Evolutionary conservation across 495 filamentous ascomycete species (phyloP), one percentile per base, ranked within the genome.

Genomic region (Hypoxylon lienhwacheense): DNA sequence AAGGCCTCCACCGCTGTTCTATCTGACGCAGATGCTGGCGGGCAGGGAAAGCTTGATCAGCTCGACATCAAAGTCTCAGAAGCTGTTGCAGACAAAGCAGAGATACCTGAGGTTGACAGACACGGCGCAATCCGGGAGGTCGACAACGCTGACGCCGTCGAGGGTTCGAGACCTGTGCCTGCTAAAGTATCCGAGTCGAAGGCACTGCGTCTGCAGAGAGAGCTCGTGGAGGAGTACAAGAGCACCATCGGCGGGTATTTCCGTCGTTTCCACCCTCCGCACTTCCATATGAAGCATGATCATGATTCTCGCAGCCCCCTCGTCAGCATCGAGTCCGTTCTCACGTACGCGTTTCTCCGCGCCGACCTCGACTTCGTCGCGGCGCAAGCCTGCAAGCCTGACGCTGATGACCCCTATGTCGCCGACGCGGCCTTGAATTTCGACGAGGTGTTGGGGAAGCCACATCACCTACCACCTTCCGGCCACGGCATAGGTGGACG

Each of bases 201-300:
- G 36, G 80, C 81, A 3, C 63, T 79, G 40, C 73, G 83, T 20
- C 70, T 95, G 20, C 84, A 96, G 67, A 72, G 69, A 35, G 72
- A 73, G 7, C 79, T 98, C 8, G 74, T 97, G 3, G 68, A 77
- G n/a, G 81, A 81, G 31, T 98, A 95, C 86, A 85, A 82, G 63
- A 80, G 81, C 37, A 84, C 88, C 1, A 87, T 97, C 8, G 93
- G 95, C 21, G 93, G 93, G 22, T 98, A 98, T 69, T 98, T 96
- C 66, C 83, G 84, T 31, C 80, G 93, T 33, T 97, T 97, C 73
- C 81, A 82, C 54, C 91, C 93, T 7, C 79, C 82, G 44, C 87
- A 80, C 71, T 70, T 79, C 52, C 69, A 57, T 48, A 35, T 77
- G 44, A 63, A 69, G 25, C 43, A 52, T 29, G 22, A 66, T 53